Base-by-base conservation (phyloP, 208 protist genomes). In the Trypanosoma scelopori region DNA sequence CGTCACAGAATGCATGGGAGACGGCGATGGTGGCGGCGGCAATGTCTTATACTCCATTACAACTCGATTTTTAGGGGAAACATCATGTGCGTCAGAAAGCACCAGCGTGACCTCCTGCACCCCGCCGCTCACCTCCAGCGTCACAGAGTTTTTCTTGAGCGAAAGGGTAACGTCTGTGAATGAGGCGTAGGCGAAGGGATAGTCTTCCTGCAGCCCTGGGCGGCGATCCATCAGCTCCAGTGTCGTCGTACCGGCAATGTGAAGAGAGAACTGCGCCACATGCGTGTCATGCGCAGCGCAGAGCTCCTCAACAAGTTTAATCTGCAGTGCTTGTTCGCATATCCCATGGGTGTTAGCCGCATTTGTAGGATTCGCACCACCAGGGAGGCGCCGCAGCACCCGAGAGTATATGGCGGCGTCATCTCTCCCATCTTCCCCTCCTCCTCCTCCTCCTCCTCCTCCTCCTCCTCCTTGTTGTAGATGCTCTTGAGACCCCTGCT, bases 61-160 rank as follows among this genome's bases (percentile, higher is more conserved):
- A 47, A 67, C 60, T 11, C 74, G 65, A 65, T 87, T 80, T 42
- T 58, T 49, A 25, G 71, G 47, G 3, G 75, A 58, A 27, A 93
- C 60, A 6, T 79, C 74, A 15, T 76, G 78, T 6, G 65, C 58
- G 1, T 84, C 84, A 27, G 80, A 56, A 53, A 89, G 66, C 28
- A 27, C 47, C 27, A 80, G 70, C 0, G 71, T 65, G 15, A 86
- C 74, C 22, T 80, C 51, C 30, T 74, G 72, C 1, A 94, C 63
- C 11, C 65, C 65, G 27, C 83, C 82, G 22, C 75, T 82, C 20
- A 90, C 37, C 55, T 90, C 85, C 56, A 91, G 65, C 57, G 85
- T 94, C 20, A 84, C 77, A 42, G 48, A 47, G 59, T 83, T 88
- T 74, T 91, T 89, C 59, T 83, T 87, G 51, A 94, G 52, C 39